Conservation (phyloP, 108 stramenopile species). For the Cyclotella sp. region DNA sequence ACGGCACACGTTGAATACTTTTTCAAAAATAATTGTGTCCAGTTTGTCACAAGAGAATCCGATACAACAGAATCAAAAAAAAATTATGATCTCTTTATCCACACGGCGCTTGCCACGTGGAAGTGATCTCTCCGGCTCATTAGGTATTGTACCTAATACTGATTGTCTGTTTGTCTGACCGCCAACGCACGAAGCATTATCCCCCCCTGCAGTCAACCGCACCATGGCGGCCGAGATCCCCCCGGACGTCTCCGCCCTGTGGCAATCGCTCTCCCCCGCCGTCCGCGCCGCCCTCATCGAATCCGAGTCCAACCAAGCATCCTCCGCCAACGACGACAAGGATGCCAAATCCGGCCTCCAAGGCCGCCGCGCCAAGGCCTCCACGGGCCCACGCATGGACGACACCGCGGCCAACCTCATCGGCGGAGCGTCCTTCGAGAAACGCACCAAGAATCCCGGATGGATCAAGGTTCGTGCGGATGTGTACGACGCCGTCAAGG, state of each 20-base stretch:
- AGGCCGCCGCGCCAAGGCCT: slow-evolving; percentile 86
- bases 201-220: background rate
- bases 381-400: slow-evolving; percentile 82
- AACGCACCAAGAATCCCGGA: slow-evolving; percentile 63
- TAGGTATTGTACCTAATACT: background rate
- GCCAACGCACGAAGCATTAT: background rate
- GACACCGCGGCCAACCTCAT: slow-evolving; percentile 53
- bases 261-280: slow-evolving; percentile 46
- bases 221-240: slow-evolving; percentile 44
- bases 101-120: background rate
- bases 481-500: slow-evolving; percentile 69
- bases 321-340: slow-evolving; percentile 1
- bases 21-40: too few species aligned
- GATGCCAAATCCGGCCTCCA: slow-evolving; percentile 49
- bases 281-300: slow-evolving; percentile 49
- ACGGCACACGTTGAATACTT: too few species aligned
- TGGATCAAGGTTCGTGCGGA: slow-evolving; percentile 74
- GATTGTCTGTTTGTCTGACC: too few species aligned
- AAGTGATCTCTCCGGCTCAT: background rate
- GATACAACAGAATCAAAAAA: too few species aligned
- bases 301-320: slow-evolving; percentile 36
- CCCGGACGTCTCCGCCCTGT: slow-evolving; percentile 34
- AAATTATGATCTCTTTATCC: background rate
- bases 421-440: slow-evolving; percentile 80
- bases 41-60: too few species aligned